Base-by-base conservation (phyloP, 2,329 filamentous ascomycete species). In the Fusarium continuum region DNA sequence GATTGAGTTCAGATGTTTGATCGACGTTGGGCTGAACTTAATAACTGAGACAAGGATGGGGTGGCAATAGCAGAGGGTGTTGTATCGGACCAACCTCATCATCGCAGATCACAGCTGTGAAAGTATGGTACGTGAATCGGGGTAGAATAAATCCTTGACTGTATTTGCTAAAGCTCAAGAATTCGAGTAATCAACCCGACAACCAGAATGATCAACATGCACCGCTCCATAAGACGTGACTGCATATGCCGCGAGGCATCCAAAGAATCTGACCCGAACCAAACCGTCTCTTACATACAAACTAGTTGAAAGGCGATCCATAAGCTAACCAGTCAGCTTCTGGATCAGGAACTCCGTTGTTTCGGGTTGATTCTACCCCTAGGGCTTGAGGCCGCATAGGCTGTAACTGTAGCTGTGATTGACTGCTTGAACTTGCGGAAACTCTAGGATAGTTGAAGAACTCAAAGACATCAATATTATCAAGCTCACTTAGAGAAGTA, bases 401-500 rank as follows among this genome's bases (percentile, higher is more conserved):
- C 9, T 54, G 57, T 3, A 28, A 9, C 7, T 56, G 56, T 10
- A 25, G 3, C 9, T 56, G 56, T 0, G 50, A 53, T 25, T 75
- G 72, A 2, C 68, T 65, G 5, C 54, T 64, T 0, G 66, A 44
- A 0, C 54, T 50, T 9, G 64, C 54, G 1, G 69, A 51, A 2
- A 76, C 53, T 16, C 76, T 76, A 11, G 78, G 78, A 35, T 76
- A 78, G 20, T 80, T 79, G 67, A 80, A 80, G 53, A 80, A 80
- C 61, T 80, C 78, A 38, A 80, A 80, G 4, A 80, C 72, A 22
- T 80, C 78, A 17, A 80, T 78, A 38, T 75, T 77, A 55, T 80
- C 79, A 3, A 80, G 70, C 52, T 80, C 78, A 57, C 70, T 74
- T 5, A 77, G 70, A 0, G 78, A 76, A 5, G 76, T 75, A 3